Conservation (phyloP, 2,329 filamentous ascomycete species). For the Escovopsis sp. region DNA sequence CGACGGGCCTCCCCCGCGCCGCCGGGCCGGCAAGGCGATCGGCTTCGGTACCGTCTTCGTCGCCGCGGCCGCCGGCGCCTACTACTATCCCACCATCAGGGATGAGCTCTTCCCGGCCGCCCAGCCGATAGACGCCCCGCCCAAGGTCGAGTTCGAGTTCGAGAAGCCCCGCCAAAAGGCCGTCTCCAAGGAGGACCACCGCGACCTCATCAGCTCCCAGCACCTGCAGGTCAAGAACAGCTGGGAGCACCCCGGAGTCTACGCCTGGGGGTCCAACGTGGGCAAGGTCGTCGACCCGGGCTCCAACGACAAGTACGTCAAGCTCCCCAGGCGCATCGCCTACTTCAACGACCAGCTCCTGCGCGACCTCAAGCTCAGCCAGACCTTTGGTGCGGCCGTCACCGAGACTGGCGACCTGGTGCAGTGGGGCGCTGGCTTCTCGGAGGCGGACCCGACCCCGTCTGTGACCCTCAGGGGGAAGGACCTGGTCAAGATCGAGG, state of each 20-base stretch:
- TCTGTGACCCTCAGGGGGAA: slow-evolving; percentile 65
- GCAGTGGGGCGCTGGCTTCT: slow-evolving; percentile 79
- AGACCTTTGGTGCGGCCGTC: slow-evolving; percentile 71
- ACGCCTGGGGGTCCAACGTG: slow-evolving; percentile 81
- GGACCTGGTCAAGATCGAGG: slow-evolving; percentile 57
- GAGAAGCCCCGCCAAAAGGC: slow-evolving; percentile 48
- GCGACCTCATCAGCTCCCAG: slow-evolving; percentile 68
- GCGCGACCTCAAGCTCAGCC: slow-evolving; percentile 74
- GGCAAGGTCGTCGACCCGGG: slow-evolving; percentile 76
- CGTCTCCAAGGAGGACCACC: slow-evolving; percentile 52
- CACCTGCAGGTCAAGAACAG: slow-evolving; percentile 79
- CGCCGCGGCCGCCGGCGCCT: slow-evolving; percentile 22
- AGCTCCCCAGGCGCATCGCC: slow-evolving; percentile 60
- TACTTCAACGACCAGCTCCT: slow-evolving; percentile 78
- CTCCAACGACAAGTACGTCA: slow-evolving; percentile 62
- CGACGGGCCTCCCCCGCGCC: slow-evolving; percentile 7
- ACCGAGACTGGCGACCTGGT: slow-evolving; percentile 77
- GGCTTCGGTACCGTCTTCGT: slow-evolving; percentile 21
- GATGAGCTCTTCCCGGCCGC: slow-evolving; percentile 10
- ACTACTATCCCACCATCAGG: slow-evolving; percentile 23
- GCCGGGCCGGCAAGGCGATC: slow-evolving; percentile 16
- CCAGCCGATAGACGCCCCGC: slow-evolving; percentile 6
- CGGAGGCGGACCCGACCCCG: slow-evolving; percentile 47
- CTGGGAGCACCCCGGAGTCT: slow-evolving; percentile 72
- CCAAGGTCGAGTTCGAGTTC: slow-evolving; percentile 45